Conservation (phyloP, 169 alveolate genomes). For the Plasmodium gallinaceum region DNA sequence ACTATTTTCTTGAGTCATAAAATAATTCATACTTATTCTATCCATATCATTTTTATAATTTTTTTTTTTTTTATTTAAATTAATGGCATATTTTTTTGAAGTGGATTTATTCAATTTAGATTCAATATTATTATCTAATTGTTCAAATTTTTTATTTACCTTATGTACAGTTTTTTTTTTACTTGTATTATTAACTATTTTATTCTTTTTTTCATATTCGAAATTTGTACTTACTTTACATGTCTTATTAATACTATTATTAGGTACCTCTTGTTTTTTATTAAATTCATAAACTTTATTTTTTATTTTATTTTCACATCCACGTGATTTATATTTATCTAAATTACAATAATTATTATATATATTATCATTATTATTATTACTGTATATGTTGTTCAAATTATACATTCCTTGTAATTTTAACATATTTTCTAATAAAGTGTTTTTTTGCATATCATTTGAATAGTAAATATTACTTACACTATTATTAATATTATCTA, state of each 20-base stretch:
- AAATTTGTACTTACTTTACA: slow-evolving; percentile 3
- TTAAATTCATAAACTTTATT: background rate
- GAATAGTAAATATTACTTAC: slow-evolving; percentile 16
- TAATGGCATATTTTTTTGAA: background rate
- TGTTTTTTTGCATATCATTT: slow-evolving; percentile 11
- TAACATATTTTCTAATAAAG: slow-evolving; percentile 33
- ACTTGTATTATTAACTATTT: background rate
- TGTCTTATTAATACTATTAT: no score
- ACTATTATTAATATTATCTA: slow-evolving; percentile 1
- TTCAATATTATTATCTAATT: background rate
- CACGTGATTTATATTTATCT: background rate
- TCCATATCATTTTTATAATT: background rate
- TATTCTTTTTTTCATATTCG: slow-evolving; percentile 14
- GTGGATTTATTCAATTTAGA: background rate
- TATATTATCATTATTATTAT: background rate
- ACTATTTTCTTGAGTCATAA: no score
- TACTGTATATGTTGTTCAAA: slow-evolving; percentile 6
- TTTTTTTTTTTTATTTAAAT: background rate
- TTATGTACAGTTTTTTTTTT: slow-evolving; percentile 1
- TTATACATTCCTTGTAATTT: slow-evolving; percentile 27
- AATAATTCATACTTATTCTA: background rate
- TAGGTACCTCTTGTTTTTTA: background rate
- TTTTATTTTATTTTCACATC: background rate
- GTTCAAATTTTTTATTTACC: background rate
- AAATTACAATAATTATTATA: background rate